phyloP scores from a whole-genome alignment of 495 filamentous ascomycete species.

The Penicillium malachiteum region DNA sequence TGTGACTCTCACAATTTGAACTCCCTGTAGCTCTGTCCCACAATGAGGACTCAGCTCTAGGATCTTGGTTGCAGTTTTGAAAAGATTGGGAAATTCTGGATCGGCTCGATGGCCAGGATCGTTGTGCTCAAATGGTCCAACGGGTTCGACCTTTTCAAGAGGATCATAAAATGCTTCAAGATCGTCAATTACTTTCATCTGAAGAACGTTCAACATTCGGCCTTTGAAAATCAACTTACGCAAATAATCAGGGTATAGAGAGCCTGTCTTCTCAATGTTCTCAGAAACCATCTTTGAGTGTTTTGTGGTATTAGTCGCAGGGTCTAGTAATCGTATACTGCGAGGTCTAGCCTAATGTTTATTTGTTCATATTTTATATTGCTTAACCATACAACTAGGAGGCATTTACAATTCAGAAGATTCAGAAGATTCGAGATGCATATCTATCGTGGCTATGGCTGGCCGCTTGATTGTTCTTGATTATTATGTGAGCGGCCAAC shows the following conservation, averaged over 20 bases:
- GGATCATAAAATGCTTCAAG: conserved; percentile 8
- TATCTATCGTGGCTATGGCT: too few relatives aligned
- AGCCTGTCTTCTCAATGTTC: background rate
- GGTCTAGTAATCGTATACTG: too few relatives aligned
- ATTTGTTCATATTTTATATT: too few relatives aligned
- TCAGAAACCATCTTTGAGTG: conserved; percentile 7
- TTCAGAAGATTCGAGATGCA: too few relatives aligned
- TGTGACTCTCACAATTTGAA: background rate
- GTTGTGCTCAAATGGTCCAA: conserved; percentile 2
- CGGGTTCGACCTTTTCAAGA: conserved; percentile 5
- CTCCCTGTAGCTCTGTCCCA: conserved; percentile 1
- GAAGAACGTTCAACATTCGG: too few relatives aligned
- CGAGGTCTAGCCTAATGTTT: too few relatives aligned
- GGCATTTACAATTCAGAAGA: too few relatives aligned
- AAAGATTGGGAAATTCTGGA: background rate
- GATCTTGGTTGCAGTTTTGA: background rate
- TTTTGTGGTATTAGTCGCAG: too few relatives aligned
- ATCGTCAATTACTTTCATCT: too few relatives aligned
- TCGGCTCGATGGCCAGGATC: conserved; percentile 1
- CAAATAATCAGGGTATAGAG: conserved; percentile 4
- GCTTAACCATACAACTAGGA: too few relatives aligned
- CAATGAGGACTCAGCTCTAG: background rate
- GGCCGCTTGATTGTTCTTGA: too few relatives aligned
- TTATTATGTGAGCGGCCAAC: too few relatives aligned
- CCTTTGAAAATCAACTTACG: background rate